Evolutionary conservation across 371 early-diverging fungal genomes (phyloP), one percentile per base, ranked within the genome.

Genomic region (Lichtheimia hyalospora): DNA sequence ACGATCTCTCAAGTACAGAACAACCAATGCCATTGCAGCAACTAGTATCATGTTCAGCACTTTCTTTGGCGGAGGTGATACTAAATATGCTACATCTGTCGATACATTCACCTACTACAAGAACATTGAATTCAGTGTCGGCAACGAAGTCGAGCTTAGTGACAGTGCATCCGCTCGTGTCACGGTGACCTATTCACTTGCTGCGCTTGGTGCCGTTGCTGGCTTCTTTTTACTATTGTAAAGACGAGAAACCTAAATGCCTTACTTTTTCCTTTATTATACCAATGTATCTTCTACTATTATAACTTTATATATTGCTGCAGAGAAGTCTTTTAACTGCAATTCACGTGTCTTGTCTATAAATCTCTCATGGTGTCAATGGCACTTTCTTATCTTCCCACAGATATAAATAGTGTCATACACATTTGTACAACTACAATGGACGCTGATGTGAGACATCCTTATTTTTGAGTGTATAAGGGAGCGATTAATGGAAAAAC

Each of bases 1-100:
- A 57, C 66, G 66, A 24, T 57, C 64, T 8, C 25, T 83, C 0
- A 66, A 68, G 1, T 83, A 79, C 44, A 70, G 77, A 18, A 58
- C 79, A 14, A 58, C 59, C 25, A 64, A 70, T 18, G 64, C 66
- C 12, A 57, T 74, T 21, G 71, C 66, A 6, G 54, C 63, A 21
- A 70, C 80, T 7, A 69, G 72, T 20, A 39, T 83, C 40, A 75
- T 80, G 75, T 83, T 83, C 60, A 79, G 79, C 13, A 77, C 81
- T 2, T 83, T 83, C 67, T 83, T 80, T 64, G 83, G 83, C 39
- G 83, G 83, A n/a, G 68, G 75, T 5, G 64, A 67, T 15, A 41
- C 73, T 2, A 52, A 54, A 4, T 83, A 77, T 49, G 81, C 81
- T 0, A 74, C 79, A 0, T 72, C 77, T 1, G 60, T 62, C 0